A percentile compares a stretch with the other conserved stretches of the same genome.
Conservation (phyloP, 208 protist genomes). For the Lotmaria passim region DNA sequence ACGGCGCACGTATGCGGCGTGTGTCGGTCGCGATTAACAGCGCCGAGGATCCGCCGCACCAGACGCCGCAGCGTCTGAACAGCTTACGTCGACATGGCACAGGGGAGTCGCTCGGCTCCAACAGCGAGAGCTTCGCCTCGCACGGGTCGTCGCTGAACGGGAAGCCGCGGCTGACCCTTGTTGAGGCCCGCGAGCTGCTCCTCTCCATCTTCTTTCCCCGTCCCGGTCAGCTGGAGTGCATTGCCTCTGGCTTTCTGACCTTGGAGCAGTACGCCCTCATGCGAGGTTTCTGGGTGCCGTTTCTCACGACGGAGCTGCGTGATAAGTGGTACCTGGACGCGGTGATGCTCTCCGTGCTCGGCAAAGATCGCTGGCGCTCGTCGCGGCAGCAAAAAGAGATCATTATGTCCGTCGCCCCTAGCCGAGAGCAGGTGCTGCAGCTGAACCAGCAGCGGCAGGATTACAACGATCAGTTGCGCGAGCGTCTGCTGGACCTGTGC, state of each 20-base stretch:
- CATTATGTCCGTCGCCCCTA: conserved; percentile 25
- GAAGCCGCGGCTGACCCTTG: conserved; percentile 23
- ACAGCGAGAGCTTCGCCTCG: conserved; percentile 12
- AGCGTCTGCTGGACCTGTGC: conserved; percentile 42
- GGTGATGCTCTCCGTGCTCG: conserved; percentile 50
- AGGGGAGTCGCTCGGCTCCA: conserved; percentile 4
- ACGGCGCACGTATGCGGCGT: background rate
- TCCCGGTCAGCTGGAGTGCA: conserved; percentile 45
- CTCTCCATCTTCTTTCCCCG: conserved; percentile 43
- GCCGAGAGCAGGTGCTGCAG: conserved; percentile 34
- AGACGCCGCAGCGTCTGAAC: background rate
- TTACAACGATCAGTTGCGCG: conserved; percentile 40
- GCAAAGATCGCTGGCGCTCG: conserved; percentile 37
- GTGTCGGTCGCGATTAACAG: conserved; percentile 7
- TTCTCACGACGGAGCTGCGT: conserved; percentile 32
- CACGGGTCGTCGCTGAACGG: background rate
- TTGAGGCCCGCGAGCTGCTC: conserved; percentile 38
- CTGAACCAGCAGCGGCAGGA: conserved; percentile 38
- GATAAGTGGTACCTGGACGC: conserved; percentile 58
- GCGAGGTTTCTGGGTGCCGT: conserved; percentile 35
- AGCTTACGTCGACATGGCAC: conserved; percentile 9
- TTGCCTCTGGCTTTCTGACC: conserved; percentile 40
- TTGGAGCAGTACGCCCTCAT: conserved; percentile 28
- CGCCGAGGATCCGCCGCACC: conserved; percentile 5
- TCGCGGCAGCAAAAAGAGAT: conserved; percentile 27